These are phyloP conservation scores for Leccinum griseonigrum DNA, from an alignment of 1,284 basidiomycete species.

Conservation along the genomic window DNA sequence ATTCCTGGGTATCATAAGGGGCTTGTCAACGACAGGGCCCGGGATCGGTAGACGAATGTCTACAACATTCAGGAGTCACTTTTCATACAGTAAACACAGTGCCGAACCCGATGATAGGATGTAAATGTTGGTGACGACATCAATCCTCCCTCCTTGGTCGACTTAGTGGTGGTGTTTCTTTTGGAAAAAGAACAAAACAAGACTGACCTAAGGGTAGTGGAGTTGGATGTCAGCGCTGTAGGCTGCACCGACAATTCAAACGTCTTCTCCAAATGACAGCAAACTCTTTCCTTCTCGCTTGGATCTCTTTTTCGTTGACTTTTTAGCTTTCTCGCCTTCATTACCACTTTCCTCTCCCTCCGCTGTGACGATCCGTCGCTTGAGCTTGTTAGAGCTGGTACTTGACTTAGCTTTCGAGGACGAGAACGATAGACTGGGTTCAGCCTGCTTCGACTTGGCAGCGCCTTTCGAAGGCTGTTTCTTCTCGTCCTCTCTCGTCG, in stretches of 20 bases:
- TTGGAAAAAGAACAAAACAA: background rate
- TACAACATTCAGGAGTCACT: background rate
- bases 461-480: slow-evolving; percentile 11
- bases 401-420: slow-evolving; percentile 30
- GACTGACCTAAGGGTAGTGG: slow-evolving; percentile 5
- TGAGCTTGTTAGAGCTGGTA: slow-evolving; percentile 31
- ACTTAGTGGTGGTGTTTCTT: background rate
- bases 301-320: slow-evolving; percentile 43
- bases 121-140: background rate
- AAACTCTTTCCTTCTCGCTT: slow-evolving; percentile 51
- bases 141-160: background rate
- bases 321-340: slow-evolving; percentile 24
- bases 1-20: slow-evolving; percentile 1
- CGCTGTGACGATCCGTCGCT: slow-evolving; percentile 40
- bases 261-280: slow-evolving; percentile 55
- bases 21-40: background rate
- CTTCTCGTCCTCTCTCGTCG: slow-evolving; percentile 6
- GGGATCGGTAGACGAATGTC: background rate
- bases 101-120: background rate
- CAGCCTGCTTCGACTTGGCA: slow-evolving; percentile 18
- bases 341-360: slow-evolving; percentile 32
- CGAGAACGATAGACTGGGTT: slow-evolving; percentile 42
- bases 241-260: slow-evolving; percentile 9
- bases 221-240: background rate
- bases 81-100: background rate